phyloP scores from a whole-genome alignment of 1,284 basidiomycete species.

The Leccinum cinnamomeum region DNA sequence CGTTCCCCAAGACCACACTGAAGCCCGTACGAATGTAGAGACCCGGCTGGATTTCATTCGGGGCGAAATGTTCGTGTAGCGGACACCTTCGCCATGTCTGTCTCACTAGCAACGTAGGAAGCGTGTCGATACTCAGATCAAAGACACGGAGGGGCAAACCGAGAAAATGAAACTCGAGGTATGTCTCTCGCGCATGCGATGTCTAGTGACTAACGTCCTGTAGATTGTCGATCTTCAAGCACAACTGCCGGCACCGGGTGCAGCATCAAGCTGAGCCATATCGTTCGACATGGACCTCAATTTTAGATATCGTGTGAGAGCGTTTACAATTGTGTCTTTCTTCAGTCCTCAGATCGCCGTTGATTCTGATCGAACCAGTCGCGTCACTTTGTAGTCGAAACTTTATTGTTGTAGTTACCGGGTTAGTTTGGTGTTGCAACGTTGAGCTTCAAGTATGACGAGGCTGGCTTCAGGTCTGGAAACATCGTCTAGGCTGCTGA shows the following conservation, averaged over 20 bases:
- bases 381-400: background rate
- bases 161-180: slow-evolving; percentile 84
- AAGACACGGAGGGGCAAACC: slow-evolving; percentile 70
- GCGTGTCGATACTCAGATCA: slow-evolving; percentile 77
- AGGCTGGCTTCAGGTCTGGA: too few species aligned
- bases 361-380: background rate
- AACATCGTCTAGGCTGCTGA: too few species aligned
- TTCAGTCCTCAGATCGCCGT: background rate
- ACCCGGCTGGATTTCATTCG: slow-evolving; percentile 91
- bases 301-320: background rate
- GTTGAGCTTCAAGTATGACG: too few species aligned
- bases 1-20: slow-evolving; percentile 85
- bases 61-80: slow-evolving; percentile 76
- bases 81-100: background rate
- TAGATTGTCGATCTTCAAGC: slow-evolving; percentile 68
- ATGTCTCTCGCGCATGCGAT: slow-evolving; percentile 5
- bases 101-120: slow-evolving; percentile 49
- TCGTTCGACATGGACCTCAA: background rate
- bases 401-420: background rate
- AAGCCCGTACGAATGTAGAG: slow-evolving; percentile 89
- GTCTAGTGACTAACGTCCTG: slow-evolving; percentile 15
- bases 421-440: too few species aligned
- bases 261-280: slow-evolving; percentile 10
- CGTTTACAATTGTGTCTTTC: background rate
- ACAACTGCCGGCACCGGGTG: slow-evolving; percentile 41